Conservation (phyloP, 441 rosid species). For the Jatropha podagrica region DNA sequence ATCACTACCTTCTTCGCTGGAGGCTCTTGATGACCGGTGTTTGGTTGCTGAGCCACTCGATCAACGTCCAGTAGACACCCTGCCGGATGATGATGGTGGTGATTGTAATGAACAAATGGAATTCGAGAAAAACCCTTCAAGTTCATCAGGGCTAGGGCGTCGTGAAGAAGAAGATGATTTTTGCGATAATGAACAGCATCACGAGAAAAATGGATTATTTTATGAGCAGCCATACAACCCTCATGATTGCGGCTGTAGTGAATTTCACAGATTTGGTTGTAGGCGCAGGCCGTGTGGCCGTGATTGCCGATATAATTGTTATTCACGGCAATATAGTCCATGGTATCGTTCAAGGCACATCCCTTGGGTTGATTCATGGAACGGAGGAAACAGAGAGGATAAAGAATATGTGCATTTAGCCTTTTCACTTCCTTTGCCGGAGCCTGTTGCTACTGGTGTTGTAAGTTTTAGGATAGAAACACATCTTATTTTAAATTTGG, state of each 20-base stretch:
- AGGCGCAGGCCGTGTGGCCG: background rate
- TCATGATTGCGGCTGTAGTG: background rate
- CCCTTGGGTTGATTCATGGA: background rate
- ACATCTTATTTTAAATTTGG: background rate
- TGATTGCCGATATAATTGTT: background rate
- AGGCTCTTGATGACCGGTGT: background rate
- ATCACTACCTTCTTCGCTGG: background rate
- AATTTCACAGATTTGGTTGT: background rate
- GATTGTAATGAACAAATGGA: background rate
- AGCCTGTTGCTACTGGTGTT: slow-evolving; percentile 41
- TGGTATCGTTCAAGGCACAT: background rate
- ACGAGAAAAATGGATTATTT: background rate
- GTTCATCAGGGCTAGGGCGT: background rate
- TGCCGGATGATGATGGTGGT: background rate
- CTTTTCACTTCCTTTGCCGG: slow-evolving; percentile 9
- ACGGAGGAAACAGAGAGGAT: background rate
- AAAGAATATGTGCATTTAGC: background rate
- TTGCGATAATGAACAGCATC: background rate
- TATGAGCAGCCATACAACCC: background rate
- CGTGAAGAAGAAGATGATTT: background rate
- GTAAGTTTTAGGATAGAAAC: slow-evolving; percentile 32
- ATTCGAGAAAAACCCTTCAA: background rate
- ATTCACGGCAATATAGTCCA: background rate
- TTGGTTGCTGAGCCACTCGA: background rate
- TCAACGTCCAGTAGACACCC: background rate